Conservation (phyloP, 2,329 filamentous ascomycete species). For the Penicillium sp. region DNA sequence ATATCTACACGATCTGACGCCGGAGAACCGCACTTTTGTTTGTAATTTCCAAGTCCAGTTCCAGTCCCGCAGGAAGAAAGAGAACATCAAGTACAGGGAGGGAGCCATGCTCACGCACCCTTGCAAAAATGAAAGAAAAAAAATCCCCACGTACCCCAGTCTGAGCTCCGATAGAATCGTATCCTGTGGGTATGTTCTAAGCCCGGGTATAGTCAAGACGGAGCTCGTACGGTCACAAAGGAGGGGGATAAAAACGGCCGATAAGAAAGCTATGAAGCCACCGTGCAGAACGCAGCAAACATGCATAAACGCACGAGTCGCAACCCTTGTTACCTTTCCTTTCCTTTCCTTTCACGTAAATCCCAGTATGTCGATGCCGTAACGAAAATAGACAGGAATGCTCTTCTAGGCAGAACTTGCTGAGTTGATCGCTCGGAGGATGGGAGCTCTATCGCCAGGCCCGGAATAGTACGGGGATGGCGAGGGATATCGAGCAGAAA, state of each 20-base stretch:
- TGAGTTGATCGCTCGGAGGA: constrained; percentile 14
- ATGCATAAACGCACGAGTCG: constrained; percentile 7
- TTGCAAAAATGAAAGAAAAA: not conserved
- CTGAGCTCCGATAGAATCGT: not conserved
- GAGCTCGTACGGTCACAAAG: not conserved
- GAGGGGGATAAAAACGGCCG: constrained; percentile 7
- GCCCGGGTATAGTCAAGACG: not conserved
- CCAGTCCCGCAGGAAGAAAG: constrained; percentile 12
- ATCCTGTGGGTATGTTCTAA: not conserved
- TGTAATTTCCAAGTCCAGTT: constrained; percentile 19
- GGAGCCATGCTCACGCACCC: not conserved
- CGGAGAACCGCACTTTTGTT: constrained; percentile 26
- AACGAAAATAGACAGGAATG: constrained; percentile 5
- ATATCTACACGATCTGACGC: constrained; percentile 29
- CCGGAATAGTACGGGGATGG: constrained; percentile 9
- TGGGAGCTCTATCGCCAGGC: constrained; percentile 19
- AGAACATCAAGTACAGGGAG: constrained; percentile 3
- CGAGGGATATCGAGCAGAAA: constrained; percentile 24
- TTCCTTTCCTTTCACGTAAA: not conserved
- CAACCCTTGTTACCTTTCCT: not conserved
- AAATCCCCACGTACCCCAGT: not conserved
- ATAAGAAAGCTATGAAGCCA: constrained; percentile 38
- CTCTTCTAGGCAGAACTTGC: constrained; percentile 20
- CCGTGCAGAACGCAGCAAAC: constrained; percentile 16
- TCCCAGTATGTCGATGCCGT: constrained; percentile 7